Percentiles rank a stretch among this genome's conserved stretches.
phyloP scores from a whole-genome alignment of 805 yeast genomes.

The Pichia cabralensis region DNA sequence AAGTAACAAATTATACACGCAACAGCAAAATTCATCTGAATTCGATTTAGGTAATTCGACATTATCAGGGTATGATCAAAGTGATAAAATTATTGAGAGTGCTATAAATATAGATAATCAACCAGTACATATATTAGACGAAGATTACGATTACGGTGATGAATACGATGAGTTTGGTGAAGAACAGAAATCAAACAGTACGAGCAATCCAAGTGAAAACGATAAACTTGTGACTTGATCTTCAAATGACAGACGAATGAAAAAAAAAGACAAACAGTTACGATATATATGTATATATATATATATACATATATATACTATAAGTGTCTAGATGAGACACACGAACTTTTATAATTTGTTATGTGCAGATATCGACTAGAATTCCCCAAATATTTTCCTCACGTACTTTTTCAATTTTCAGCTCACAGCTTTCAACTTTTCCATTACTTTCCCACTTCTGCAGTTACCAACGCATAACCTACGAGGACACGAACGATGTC shows the following conservation, averaged over 20 bases:
- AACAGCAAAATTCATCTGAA: neutral
- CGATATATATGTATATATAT: no score
- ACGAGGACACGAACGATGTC: neutral
- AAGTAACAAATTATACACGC: no score
- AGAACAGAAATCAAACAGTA: neutral
- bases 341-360: no score
- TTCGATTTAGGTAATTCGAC: constrained; percentile 5
- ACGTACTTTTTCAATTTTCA: no score
- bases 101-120: neutral
- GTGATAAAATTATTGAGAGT: constrained; percentile 1
- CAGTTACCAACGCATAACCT: neutral
- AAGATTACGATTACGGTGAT: neutral
- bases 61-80: constrained; percentile 1
- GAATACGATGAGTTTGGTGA: neutral
- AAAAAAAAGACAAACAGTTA: no score
- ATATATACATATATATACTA: neutral
- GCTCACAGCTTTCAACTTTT: neutral
- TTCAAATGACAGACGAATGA: no score
- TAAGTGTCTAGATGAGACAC: no score
- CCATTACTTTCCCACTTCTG: neutral
- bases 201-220: neutral
- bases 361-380: no score
- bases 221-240: neutral
- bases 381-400: no score
- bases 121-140: neutral